Base-by-base conservation (phyloP, 495 filamentous ascomycete species). In the Penicillium samsonianum region DNA sequence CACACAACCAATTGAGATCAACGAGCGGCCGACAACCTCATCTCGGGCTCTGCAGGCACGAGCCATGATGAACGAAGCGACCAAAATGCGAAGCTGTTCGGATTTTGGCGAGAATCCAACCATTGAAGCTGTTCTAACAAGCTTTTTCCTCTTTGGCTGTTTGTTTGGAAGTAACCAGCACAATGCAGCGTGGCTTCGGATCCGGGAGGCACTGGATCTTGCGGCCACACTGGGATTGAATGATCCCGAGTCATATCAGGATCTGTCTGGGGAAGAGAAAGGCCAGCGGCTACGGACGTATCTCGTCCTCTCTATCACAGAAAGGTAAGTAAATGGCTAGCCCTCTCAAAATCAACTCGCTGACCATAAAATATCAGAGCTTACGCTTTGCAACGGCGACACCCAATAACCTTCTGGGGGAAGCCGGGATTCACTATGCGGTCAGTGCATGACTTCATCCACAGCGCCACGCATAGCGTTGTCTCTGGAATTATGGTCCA, bases 61-160 rank as follows among this genome's bases (percentile, higher is more conserved):
- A 11, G 78, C 75, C 41, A 77, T 96, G 60, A 82, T 95, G 71
- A 83, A 91, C 51, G 90, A 94, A 71, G 85, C 87, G 3, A 73
- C 90, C 22, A 83, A 88, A 37, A 88, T 91, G 55, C 84, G 90
- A 50, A 90, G 87, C 69, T 82, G 80, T 23, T 85, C 83, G 55
- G 87, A 94, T 61, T 91, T 90, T 64, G 77, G 90, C 16, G 90
- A 91, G 57, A 76, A 79, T 61, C 88, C 89, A 0, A 87, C 84
- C 0, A 71, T 90, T 31, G 84, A 86, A 62, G 86, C 80, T 5
- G 79, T 92, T 17, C 78, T 88, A 55, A 92, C 89, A 3, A 90
- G 87, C 46, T 95, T 87, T 70, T 91, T 92, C 67, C 73, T 90
- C 8, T 93, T 89, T 65, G 88, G 85, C 2, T 89, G 84, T 70